Evolutionary conservation across 2,329 filamentous ascomycete genomes (phyloP), one percentile per base, ranked within the genome.

Genomic region (Cercospora zeae-maydis): DNA sequence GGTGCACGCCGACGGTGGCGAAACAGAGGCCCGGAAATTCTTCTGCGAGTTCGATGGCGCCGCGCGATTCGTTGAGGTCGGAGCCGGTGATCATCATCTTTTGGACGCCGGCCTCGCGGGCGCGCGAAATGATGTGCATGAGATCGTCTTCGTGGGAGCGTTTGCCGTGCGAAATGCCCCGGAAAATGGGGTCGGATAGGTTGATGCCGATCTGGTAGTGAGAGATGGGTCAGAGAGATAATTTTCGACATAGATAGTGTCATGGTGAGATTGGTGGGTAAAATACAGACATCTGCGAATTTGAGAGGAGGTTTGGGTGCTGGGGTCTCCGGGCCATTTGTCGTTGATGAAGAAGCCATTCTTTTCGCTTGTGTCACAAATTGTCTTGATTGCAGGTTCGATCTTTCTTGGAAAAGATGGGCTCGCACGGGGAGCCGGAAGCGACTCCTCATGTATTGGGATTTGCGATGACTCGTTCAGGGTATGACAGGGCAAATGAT

Each of bases 21-120:
- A 92, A 99, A 72, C 96, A 92, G 34, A 87, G 84, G 19, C 89
- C 89, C 21, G 92, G 87, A 74, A 93, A 88, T 68, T 88, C 82
- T 69, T 86, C 81, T 2, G 92, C 87, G 30, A 98, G 82, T 47
- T 87, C 79, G 9, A 96, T 78, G 0, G 92, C 92, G 67, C 90
- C 85, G 66, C 85, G 79, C 1, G 91, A 93, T 76, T 93, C 92
- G 57, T 82, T 80, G 55, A 98, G 82, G 74, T 95, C 91, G 0
- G 92, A 96, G 19, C 95, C 95, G 0, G 95, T 99, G 34, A 98
- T 85, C 81, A 99, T 93, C 72, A 99, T 85, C 72, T 96, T 97
- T 63, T 83, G 80, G 74, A 93, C 97, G 39, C 95, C 93, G 1
- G 89, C 87, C 67, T 90, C 85, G 14, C 84, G 78, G 3, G 92